Base-by-base conservation (phyloP, 2,329 filamentous ascomycete species). In the Fusarium nanum region DNA sequence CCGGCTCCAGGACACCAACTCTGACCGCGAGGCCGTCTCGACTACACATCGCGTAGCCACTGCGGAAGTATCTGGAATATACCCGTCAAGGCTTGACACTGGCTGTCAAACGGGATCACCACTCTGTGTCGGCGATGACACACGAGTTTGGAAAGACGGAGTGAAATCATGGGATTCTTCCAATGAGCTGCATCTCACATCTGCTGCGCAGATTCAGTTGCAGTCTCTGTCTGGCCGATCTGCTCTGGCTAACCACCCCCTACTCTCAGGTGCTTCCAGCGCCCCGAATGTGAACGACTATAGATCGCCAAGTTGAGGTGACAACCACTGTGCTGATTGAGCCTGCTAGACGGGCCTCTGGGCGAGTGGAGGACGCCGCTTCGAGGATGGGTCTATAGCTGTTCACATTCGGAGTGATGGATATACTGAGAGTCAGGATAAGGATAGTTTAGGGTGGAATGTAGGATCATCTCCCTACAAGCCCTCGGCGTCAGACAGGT, bases 61-160 rank as follows among this genome's bases (percentile, higher is more conserved):
- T 56, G 70, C 73, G 68, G 69, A 70, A 74, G 76, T 81, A 83
- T 82, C 82, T 71, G 81, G 79, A 69, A 81, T 83, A 79, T 76
- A 52, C 56, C 64, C 72, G 72, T 67, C 67, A 73, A 77, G 76
- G 73, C 77, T 76, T 76, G 82, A 79, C 83, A 83, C 82, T 81
- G 81, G 81, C 64, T 84, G 83, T 82, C 80, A 77, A 66, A 81
- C 78, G 80, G 78, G 76, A 78, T 74, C 71, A 76, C 71, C 72
- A 73, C 74, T 56, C 64, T 67, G 60, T 54, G 41, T 47, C 48
- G 50, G 50, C 55, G 60, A 62, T 58, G 56, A 46, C 44, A 59
- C 68, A 68, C n/a, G 59, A 52, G 61, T 50, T 73, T 59, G 76
- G 74, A 76, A 77, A 75, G 75, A 67, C 60, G 69, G 71, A 73